A percentile compares a stretch with the other conserved stretches of the same genome.
phyloP scores from a whole-genome alignment of 176 grass and related monocot species.

The Carex scoparia region DNA sequence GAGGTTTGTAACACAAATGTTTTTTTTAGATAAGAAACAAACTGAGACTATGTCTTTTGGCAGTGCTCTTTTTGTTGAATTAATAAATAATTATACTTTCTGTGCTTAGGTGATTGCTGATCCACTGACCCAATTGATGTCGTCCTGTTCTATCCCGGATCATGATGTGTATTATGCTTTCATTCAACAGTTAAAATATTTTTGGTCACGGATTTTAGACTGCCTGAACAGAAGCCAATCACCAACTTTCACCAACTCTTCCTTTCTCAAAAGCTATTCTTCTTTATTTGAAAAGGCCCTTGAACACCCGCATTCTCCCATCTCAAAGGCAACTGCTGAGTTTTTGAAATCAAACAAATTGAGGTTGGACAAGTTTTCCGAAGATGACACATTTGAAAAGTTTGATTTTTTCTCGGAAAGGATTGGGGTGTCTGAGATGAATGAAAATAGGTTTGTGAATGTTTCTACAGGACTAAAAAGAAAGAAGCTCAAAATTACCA shows the following conservation, averaged over 20 bases:
- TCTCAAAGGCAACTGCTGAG: slow-evolving; percentile 31
- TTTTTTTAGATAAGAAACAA: slow-evolving; percentile 14
- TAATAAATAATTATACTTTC: not conserved
- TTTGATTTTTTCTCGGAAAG: not conserved
- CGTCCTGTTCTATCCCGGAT: slow-evolving; percentile 23
- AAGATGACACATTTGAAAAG: slow-evolving; percentile 21
- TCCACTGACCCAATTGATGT: slow-evolving; percentile 43
- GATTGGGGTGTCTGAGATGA: not conserved
- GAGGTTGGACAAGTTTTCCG: slow-evolving; percentile 17
- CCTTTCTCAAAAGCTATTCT: slow-evolving; percentile 29
- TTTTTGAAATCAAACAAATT: slow-evolving; percentile 29
- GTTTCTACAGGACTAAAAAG: slow-evolving; percentile 27
- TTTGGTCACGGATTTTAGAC: slow-evolving; percentile 41
- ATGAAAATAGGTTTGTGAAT: slow-evolving; percentile 22
- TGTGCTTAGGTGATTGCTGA: slow-evolving; percentile 47
- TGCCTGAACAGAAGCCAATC: slow-evolving; percentile 37
- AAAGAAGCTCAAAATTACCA: slow-evolving; percentile 44
- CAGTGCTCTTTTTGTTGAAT: not conserved
- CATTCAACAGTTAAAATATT: slow-evolving; percentile 32
- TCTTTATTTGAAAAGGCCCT: slow-evolving; percentile 41
- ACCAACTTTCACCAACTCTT: slow-evolving; percentile 28
- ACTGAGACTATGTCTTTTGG: not conserved
- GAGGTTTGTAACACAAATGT: slow-evolving; percentile 37
- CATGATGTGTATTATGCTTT: slow-evolving; percentile 22
- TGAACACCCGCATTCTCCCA: slow-evolving; percentile 36